phyloP scores from a whole-genome alignment of 495 filamentous ascomycete genomes.

The Pseudotulostoma volvatum region DNA sequence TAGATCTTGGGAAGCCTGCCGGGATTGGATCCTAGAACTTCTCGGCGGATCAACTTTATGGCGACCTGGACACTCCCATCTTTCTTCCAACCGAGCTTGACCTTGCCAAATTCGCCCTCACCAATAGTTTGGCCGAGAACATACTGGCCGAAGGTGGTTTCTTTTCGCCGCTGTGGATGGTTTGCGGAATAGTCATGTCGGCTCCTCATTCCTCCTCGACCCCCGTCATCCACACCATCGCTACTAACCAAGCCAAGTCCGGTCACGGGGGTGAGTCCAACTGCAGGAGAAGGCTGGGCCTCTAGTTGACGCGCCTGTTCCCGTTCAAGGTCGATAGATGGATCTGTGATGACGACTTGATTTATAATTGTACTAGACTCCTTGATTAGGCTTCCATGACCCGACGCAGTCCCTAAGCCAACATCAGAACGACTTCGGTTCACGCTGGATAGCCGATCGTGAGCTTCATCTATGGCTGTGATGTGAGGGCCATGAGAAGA shows the following conservation, averaged over 20 bases:
- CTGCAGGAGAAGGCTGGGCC: slow-evolving; percentile 35
- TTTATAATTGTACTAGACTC: slow-evolving; percentile 47
- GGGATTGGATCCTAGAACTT: slow-evolving; percentile 72
- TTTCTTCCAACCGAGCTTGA: slow-evolving; percentile 98
- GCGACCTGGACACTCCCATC: slow-evolving; percentile 90
- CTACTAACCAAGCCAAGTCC: slow-evolving; percentile 38
- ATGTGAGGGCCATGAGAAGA: slow-evolving; percentile 15
- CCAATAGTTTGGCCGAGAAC: slow-evolving; percentile 93
- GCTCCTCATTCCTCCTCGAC: slow-evolving; percentile 43
- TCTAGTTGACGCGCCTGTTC: slow-evolving; percentile 56
- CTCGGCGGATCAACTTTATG: slow-evolving; percentile 92
- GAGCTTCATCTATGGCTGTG: slow-evolving; percentile 8
- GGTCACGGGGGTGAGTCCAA: slow-evolving; percentile 34
- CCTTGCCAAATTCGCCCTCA: slow-evolving; percentile 97
- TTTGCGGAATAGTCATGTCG: slow-evolving; percentile 59
- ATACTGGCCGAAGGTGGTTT: slow-evolving; percentile 84
- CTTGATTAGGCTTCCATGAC: slow-evolving; percentile 16
- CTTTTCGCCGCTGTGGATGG: slow-evolving; percentile 41
- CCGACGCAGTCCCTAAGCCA: slow-evolving; percentile 13
- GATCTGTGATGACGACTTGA: slow-evolving; percentile 62
- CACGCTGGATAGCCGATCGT: slow-evolving; percentile 5
- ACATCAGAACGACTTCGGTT: slow-evolving; percentile 8
- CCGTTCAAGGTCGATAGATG: slow-evolving; percentile 58
- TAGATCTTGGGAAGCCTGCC: slow-evolving; percentile 88
- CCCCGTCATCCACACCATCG: slow-evolving; percentile 44